Base-by-base conservation (phyloP, 1,284 basidiomycete species). In the Tilletia horrida region DNA sequence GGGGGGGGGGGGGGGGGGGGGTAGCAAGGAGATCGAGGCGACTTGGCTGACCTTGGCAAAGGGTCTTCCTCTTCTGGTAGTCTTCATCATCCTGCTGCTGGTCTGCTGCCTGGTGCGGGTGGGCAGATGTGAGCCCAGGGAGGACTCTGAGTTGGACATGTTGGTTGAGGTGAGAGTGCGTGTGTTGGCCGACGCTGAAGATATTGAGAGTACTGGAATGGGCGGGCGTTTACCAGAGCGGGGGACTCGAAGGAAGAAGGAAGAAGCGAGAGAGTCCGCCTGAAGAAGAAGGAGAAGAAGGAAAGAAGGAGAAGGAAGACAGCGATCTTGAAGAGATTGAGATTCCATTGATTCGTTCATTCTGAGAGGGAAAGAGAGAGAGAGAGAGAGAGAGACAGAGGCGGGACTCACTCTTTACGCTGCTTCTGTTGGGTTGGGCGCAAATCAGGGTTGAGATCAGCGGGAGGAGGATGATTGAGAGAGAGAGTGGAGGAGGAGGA, bases 1-100 rank as follows among this genome's bases (percentile, higher is more conserved):
- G 97, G 93, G 23, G 88, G 62, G 98, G 88, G 43, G 94, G 97
- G 62, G 97, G 93, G 80, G 98, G 86, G 79, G 98, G 87, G 14
- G 96, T 98, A 47, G 95, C 93, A 79, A 97, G 98, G 42, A 99
- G 88, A 84, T 98, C 96, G 75, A 57, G 23, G 23, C n/a, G 13
- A 18, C 11, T 13, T 9, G n/a, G 50, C 71, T 65, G 67, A 73
- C 71, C 57, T 79, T 79, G 25, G 76, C 72, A 44, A 71, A 79
- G 0, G 77, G 77, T 25, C 77, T 65, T 9, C 77, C 77, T 63
- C 77, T 69, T 42, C 69, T 63, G 6, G 77, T 76, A 29, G 75
- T 79, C 69, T 79, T 79, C 77, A 79, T 79, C 77, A 79, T 79
- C 64, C 77, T 65, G 62, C 77, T 79, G 65, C 74, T 76, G 43